Evolutionary conservation across 108 stramenopile genomes (phyloP), one percentile per base, ranked within the genome.

Genomic region (Cyclotella cryptica): DNA sequence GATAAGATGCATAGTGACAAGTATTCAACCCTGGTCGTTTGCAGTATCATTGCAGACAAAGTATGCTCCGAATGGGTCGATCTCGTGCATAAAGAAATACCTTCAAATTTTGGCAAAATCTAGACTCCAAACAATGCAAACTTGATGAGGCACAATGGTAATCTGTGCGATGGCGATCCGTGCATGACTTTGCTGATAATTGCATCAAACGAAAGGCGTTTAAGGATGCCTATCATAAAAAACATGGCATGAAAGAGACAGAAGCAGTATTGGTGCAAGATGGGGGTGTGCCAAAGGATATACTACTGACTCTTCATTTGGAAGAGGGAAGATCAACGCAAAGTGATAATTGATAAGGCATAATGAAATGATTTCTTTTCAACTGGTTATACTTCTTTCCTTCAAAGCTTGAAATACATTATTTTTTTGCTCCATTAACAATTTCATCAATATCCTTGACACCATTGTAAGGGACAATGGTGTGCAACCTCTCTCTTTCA

Each of bases 401-500:
- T n/a, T n/a, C n/a, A n/a, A n/a, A n/a, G n/a, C n/a, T n/a, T n/a
- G n/a, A 10, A 13, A 46, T 10, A 13, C 10, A 10, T 46, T 13
- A 14, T 19, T 54, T 61, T 10, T 71, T 49, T 15, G 51, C 62
- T 18, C 53, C 41, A 21, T 47, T 39, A 26, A 61, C 69, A 24
- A 81, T 46, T 27, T 41, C 44, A 44, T 72, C 82, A 42, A 93
- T 83, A 27, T 91, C 90, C 26, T 84, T 71, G 28, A 86, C 84
- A 13, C 92, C 92, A 21, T 83, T 85, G 70, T 84, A 88, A 0
- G 92, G 92, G 24, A 69, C 66, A 57, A 90, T 83, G 19, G 67
- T 82, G 10, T 91, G 69, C 21, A 93, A 73, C 21, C 47, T 45
- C 14, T 62, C 64, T 10, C 40, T 43, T 11, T 86, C 61, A 21